phyloP scores from a whole-genome alignment of 169 alveolate genomes.

The Eimeria zaria region DNA sequence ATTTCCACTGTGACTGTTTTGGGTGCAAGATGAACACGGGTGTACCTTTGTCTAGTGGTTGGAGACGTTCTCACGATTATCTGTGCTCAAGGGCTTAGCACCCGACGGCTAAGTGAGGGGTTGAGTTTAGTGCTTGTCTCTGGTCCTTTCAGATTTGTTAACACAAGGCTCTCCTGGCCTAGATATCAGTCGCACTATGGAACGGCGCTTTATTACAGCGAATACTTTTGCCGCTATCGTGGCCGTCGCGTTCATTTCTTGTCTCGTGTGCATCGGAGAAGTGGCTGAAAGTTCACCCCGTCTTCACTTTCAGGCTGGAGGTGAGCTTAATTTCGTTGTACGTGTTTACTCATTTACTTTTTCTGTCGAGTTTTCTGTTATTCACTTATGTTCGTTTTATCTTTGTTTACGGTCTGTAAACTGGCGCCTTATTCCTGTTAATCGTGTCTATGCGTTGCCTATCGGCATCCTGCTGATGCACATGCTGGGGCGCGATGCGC shows the following conservation, averaged over 20 bases:
- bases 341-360: neutral
- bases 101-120: neutral
- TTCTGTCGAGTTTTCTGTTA: neutral
- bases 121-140: neutral
- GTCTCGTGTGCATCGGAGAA: constrained; percentile 13
- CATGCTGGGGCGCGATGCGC: neutral
- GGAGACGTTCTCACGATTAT: neutral
- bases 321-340: neutral
- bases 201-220: constrained; percentile 36
- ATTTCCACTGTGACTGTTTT: neutral
- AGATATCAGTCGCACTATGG: constrained; percentile 12
- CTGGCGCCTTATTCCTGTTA: too few species aligned
- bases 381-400: neutral
- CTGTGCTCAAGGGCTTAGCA: neutral
- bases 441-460: neutral
- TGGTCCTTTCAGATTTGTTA: constrained; percentile 2
- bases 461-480: neutral
- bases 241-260: constrained; percentile 24
- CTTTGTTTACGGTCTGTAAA: neutral
- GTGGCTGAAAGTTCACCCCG: neutral
- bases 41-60: neutral
- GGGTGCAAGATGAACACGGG: neutral
- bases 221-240: neutral
- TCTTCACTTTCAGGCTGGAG: constrained; percentile 16
- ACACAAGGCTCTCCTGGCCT: constrained; percentile 65